Evolutionary conservation across 306 rosid genomes (phyloP).

Genomic region (Rubus parviflorus): DNA sequence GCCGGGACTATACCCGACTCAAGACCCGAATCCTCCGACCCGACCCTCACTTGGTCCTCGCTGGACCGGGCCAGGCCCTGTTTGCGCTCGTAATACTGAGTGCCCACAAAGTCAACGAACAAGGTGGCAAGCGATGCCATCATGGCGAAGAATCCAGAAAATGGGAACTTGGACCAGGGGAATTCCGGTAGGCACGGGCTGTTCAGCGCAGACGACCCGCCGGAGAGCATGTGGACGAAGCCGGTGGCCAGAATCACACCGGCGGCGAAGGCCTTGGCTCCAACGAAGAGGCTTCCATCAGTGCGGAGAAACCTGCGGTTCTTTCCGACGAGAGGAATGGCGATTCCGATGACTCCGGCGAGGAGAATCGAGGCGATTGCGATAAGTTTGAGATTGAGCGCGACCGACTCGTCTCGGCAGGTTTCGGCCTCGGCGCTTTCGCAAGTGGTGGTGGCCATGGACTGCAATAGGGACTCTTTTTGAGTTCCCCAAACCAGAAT

Average conservation of each 20-base stretch:
- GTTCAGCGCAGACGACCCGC: slow-evolving; percentile 50
- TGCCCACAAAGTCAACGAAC: slow-evolving; percentile 80
- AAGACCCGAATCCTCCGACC: slow-evolving; percentile 34
- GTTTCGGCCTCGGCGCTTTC: slow-evolving; percentile 39
- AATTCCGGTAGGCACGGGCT: slow-evolving; percentile 60
- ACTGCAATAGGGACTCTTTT: slow-evolving; percentile 37
- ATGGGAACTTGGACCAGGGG: slow-evolving; percentile 90
- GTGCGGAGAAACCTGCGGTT: slow-evolving; percentile 59
- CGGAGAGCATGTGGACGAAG: slow-evolving; percentile 87
- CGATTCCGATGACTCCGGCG: slow-evolving; percentile 69
- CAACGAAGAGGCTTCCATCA: slow-evolving; percentile 73
- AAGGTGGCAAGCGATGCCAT: slow-evolving; percentile 76
- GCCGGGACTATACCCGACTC: slow-evolving; percentile 36
- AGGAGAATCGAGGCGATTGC: slow-evolving; percentile 75
- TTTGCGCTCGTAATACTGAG: slow-evolving; percentile 84
- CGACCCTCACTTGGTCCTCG: slow-evolving; percentile 46
- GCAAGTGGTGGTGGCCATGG: slow-evolving; percentile 59
- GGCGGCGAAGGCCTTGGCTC: slow-evolving; percentile 87
- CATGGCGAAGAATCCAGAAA: slow-evolving; percentile 88
- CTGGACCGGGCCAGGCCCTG: slow-evolving; percentile 43
- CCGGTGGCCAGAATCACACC: slow-evolving; percentile 94
- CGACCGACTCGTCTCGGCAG: slow-evolving; percentile 71
- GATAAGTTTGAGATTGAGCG: slow-evolving; percentile 57
- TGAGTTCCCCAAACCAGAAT: not conserved
- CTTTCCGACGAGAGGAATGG: slow-evolving; percentile 65